These are phyloP conservation scores for Panaeolus cyanescens DNA, from an alignment of 768 basidiomycete genomes.

Conservation along the genomic window DNA sequence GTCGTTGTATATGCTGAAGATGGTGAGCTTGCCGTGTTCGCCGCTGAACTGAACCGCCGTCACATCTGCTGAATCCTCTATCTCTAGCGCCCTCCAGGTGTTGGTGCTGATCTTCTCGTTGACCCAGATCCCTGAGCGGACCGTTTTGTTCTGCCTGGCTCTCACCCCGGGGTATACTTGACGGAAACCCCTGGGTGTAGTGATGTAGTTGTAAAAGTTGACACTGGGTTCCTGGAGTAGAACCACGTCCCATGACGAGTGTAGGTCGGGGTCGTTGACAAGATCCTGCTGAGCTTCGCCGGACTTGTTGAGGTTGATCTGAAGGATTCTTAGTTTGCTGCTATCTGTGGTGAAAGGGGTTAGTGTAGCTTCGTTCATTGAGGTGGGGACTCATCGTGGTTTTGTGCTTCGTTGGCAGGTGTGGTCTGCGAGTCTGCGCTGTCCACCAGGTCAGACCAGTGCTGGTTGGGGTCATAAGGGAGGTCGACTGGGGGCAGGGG, in stretches of 20 bases:
- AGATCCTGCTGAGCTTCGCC: not conserved
- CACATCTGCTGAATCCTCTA: constrained; percentile 18
- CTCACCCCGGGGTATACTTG: not conserved
- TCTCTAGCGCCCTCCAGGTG: constrained; percentile 19
- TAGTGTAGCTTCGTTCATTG: too few species aligned
- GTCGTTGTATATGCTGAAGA: constrained; percentile 21
- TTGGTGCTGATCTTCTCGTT: constrained; percentile 16
- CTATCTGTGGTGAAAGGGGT: too few species aligned
- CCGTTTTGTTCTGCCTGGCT: constrained; percentile 4
- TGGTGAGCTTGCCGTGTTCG: not conserved
- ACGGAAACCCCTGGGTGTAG: not conserved
- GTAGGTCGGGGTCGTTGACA: not conserved
- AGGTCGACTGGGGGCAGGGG: too few species aligned
- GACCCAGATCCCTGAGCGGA: constrained; percentile 23
- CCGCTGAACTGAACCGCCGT: constrained; percentile 16
- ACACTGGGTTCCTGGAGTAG: not conserved
- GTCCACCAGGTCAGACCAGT: too few species aligned
- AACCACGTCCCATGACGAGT: not conserved
- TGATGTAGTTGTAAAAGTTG: not conserved
- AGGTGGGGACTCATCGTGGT: too few species aligned
- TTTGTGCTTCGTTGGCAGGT: too few species aligned
- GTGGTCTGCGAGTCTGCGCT: too few species aligned
- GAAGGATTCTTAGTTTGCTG: not conserved
- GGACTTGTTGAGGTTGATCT: constrained; percentile 4
- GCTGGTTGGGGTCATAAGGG: too few species aligned